Percentiles rank a stretch among this genome's conserved stretches.
Evolutionary conservation across 2,329 filamentous ascomycete genomes (phyloP).

Genomic region (Meredithiella fracta): DNA sequence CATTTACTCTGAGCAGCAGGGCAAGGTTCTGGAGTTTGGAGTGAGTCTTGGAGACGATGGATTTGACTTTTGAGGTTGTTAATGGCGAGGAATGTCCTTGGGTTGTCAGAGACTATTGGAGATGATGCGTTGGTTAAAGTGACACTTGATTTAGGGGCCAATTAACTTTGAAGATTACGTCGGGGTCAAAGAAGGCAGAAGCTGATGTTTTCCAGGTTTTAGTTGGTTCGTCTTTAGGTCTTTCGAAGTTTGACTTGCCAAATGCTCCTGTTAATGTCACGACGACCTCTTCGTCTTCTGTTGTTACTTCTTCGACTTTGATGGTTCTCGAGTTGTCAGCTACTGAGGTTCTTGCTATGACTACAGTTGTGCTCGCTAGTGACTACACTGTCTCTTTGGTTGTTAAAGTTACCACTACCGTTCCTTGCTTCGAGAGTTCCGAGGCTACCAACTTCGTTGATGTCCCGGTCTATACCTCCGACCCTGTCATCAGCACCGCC

Average conservation of each 20-base stretch:
- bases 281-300: background rate
- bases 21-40: conserved; percentile 14
- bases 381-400: background rate
- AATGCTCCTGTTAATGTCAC: background rate
- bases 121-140: conserved; percentile 1
- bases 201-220: conserved; percentile 16
- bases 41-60: conserved; percentile 13
- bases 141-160: background rate
- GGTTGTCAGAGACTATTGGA: conserved; percentile 8
- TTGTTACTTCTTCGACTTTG: background rate
- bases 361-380: background rate
- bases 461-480: background rate
- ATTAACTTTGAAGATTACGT: background rate
- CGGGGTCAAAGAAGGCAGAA: conserved; percentile 1
- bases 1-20: conserved; percentile 12
- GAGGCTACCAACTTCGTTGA: background rate
- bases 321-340: background rate
- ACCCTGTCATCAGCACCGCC: background rate
- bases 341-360: background rate
- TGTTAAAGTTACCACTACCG: background rate
- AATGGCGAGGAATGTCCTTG: conserved; percentile 6
- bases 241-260: conserved; percentile 16
- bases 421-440: background rate
- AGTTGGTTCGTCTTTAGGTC: conserved; percentile 14
- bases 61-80: conserved; percentile 11